A percentile compares a stretch with the other conserved stretches of the same genome.
phyloP scores from a whole-genome alignment of 2,329 filamentous ascomycete genomes.

The Phyllosticta capitalensis region DNA sequence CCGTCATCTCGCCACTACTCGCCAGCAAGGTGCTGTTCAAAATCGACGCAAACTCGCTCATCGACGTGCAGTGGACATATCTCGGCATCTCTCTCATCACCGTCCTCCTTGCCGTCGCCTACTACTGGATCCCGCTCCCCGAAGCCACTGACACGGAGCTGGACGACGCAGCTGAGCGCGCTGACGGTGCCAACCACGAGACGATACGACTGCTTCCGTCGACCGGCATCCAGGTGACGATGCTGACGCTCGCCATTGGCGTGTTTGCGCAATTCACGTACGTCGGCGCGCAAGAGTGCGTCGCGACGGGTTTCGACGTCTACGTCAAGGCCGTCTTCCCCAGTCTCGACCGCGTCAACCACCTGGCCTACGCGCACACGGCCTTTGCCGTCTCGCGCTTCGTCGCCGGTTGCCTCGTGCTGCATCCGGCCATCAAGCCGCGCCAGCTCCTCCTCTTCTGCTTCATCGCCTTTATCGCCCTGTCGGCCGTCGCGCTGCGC shows the following conservation, averaged over 20 bases:
- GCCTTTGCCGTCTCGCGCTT: constrained; percentile 51
- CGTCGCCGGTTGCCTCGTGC: constrained; percentile 24
- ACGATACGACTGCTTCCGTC: constrained; percentile 1
- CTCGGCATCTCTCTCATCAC: constrained; percentile 54
- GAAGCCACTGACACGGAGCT: constrained; percentile 53
- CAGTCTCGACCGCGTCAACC: constrained; percentile 28
- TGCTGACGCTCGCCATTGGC: constrained; percentile 46
- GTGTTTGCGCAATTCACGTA: constrained; percentile 51
- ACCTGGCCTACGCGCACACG: constrained; percentile 46
- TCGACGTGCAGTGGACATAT: constrained; percentile 57
- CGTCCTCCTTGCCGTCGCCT: constrained; percentile 47
- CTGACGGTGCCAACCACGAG: constrained; percentile 39
- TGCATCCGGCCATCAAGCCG: constrained; percentile 42
- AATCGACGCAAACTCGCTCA: constrained; percentile 40
- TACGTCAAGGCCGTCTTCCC: constrained; percentile 36
- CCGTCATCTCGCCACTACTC: constrained; percentile 49
- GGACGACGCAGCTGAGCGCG: constrained; percentile 44
- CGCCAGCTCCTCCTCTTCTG: constrained; percentile 42
- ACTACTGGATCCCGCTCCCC: constrained; percentile 53
- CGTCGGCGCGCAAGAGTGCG: constrained; percentile 50
- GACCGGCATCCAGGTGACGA: constrained; percentile 41
- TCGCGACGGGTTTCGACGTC: constrained; percentile 38
- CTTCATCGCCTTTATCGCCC: constrained; percentile 46
- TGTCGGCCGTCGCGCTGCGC: constrained; percentile 42
- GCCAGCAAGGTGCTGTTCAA: constrained; percentile 51